phyloP scores from a whole-genome alignment of 2,329 filamentous ascomycete genomes.

The Trichoderma lentiforme region DNA sequence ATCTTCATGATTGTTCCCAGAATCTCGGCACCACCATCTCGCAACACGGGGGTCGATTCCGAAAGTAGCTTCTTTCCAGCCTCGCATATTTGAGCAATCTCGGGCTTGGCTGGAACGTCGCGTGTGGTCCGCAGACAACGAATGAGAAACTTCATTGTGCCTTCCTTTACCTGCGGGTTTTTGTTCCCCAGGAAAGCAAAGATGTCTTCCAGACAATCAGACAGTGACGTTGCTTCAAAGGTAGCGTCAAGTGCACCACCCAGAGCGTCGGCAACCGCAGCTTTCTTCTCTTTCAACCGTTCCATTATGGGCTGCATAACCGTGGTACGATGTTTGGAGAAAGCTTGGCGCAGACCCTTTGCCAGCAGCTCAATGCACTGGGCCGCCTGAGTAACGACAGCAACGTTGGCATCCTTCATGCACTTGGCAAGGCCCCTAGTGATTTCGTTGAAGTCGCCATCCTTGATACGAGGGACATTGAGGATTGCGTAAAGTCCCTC shows the following conservation, averaged over 20 bases:
- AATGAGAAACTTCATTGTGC: slow-evolving; percentile 90
- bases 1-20: slow-evolving; percentile 98
- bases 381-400: slow-evolving; percentile 87
- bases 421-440: slow-evolving; percentile 82
- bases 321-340: slow-evolving; percentile 73
- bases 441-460: slow-evolving; percentile 82
- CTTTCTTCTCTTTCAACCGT: slow-evolving; percentile 96
- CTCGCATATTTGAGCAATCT: slow-evolving; percentile 84
- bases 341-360: slow-evolving; percentile 75
- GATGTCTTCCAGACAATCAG: slow-evolving; percentile 90
- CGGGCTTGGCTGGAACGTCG: slow-evolving; percentile 78
- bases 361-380: slow-evolving; percentile 89
- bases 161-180: slow-evolving; percentile 96
- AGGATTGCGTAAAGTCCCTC: slow-evolving; percentile 74
- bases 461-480: slow-evolving; percentile 88
- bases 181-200: slow-evolving; percentile 83
- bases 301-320: slow-evolving; percentile 92
- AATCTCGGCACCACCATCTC: slow-evolving; percentile 87
- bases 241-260: slow-evolving; percentile 76
- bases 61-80: slow-evolving; percentile 83
- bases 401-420: slow-evolving; percentile 98
- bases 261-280: slow-evolving; percentile 80
- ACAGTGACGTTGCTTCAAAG: slow-evolving; percentile 63
- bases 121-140: slow-evolving; percentile 79
- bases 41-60: slow-evolving; percentile 80